Conservation (phyloP, 306 rosid species). For the Quercus parvula region DNA sequence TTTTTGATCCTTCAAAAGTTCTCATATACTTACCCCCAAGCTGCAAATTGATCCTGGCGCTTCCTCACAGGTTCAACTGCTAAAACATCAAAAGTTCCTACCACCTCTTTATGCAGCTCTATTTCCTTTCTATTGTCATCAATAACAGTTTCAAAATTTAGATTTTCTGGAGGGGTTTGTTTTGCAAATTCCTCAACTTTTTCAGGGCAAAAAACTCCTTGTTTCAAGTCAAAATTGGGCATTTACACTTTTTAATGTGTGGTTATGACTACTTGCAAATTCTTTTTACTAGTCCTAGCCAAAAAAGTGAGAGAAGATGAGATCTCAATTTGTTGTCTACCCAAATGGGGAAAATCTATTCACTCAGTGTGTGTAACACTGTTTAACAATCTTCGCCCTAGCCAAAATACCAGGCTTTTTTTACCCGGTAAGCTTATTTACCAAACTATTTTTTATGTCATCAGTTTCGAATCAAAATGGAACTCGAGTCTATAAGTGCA, state of each 20-base stretch:
- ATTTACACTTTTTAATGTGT: conserved; percentile 41
- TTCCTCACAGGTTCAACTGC: conserved; percentile 33
- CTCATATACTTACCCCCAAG: conserved; percentile 42
- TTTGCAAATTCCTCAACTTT: conserved; percentile 35
- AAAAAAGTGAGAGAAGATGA: no score
- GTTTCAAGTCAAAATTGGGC: conserved; percentile 43
- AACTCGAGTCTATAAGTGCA: no score
- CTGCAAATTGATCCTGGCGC: conserved; percentile 35
- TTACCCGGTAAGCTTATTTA: no score
- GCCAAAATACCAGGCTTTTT: no score
- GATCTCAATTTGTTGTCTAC: no score
- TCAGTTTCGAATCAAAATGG: no score
- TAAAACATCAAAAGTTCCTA: conserved; percentile 37
- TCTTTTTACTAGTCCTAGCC: conserved; percentile 9
- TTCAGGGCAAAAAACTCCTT: conserved; percentile 40
- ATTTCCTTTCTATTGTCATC: conserved; percentile 36
- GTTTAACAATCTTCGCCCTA: no score
- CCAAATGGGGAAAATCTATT: no score
- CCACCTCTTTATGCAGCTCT: conserved; percentile 35
- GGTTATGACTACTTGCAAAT: conserved; percentile 40
- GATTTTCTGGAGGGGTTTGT: conserved; percentile 12
- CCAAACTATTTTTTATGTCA: no score
- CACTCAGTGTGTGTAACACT: no score
- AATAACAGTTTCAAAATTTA: conserved; percentile 34
- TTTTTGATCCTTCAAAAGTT: conserved; percentile 52